phyloP scores from a whole-genome alignment of 2,329 filamentous ascomycete genomes.

The Cladosporium sp. region DNA sequence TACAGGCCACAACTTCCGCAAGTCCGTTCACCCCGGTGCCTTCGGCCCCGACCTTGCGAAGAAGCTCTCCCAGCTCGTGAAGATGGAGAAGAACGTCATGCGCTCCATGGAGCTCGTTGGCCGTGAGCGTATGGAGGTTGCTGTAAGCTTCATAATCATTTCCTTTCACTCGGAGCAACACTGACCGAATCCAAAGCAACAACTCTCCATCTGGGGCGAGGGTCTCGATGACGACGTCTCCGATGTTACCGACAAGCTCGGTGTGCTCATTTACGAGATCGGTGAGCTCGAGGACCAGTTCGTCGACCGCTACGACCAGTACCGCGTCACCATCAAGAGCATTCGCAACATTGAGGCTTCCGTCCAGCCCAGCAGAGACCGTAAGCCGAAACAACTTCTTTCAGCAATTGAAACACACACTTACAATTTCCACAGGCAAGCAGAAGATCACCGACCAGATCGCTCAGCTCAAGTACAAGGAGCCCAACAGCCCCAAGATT shows the following conservation, averaged over 20 bases:
- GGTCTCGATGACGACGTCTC: constrained; percentile 95
- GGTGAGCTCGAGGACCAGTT: constrained; percentile 98
- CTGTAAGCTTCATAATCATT: constrained; percentile 63
- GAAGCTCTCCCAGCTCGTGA: constrained; percentile 96
- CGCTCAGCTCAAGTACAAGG: constrained; percentile 98
- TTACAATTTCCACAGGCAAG: constrained; percentile 66
- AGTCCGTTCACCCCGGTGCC: constrained; percentile 69
- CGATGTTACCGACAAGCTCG: constrained; percentile 97
- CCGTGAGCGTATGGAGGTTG: constrained; percentile 96
- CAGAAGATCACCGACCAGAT: constrained; percentile 99
- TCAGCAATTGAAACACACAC: not conserved
- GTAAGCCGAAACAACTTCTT: constrained; percentile 62
- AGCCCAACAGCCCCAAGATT: constrained; percentile 96
- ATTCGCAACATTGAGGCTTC: constrained; percentile 99
- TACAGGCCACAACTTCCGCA: constrained; percentile 70
- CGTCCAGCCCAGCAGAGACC: constrained; percentile 95
- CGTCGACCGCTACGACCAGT: constrained; percentile 98
- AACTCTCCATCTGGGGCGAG: constrained; percentile 98
- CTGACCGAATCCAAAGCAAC: constrained; percentile 66
- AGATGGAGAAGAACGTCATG: constrained; percentile 99
- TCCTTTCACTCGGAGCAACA: not conserved
- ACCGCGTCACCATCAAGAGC: constrained; percentile 98
- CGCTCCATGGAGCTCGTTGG: constrained; percentile 94
- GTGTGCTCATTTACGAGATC: constrained; percentile 96
- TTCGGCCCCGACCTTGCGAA: constrained; percentile 89